Evolutionary conservation across 768 basidiomycete genomes (phyloP), one percentile per base, ranked within the genome.

Genomic region (Kwoniella dejecticola): DNA sequence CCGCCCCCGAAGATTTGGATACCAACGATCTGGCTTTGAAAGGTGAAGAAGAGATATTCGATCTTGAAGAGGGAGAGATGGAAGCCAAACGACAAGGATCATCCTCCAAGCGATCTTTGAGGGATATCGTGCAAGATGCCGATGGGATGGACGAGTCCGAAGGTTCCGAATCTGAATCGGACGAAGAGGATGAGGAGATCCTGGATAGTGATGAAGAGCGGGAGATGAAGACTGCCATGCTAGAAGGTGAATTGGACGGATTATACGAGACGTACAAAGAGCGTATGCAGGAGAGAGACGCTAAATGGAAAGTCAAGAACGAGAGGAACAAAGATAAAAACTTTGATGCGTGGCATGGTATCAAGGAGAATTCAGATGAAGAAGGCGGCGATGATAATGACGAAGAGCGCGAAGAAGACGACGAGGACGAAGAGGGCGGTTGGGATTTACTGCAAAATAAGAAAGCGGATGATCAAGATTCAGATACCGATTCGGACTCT

Each of bases 1-100:
- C 89, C 12, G 91, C 92, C 19, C 96, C 96, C n/a, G 81, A 94
- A 67, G 96, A 97, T 70, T 93, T 98, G 66, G 94, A 93, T 76
- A 79, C 93, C 61, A 75, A 77, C 45, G 82, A 84, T 53, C 81
- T 85, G 2, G 83, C 88, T 17, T 82, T 95, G 17, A 82, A 81
- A n/a, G 75, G 84, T 23, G 75, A 77, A 36, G 94, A 97, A 68
- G 93, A 98, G 68, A 82, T 96, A 23, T 98, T 98, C 71, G 91
- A 94, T 72, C 84, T 98, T 41, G 85, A 82, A 49, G 81, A 83
- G 44, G 84, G 86, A 4, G 86, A 88, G 75, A 80, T 77, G 44
- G 79, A 79, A 45, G 69, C 81, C 3, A 62, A 70, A 23, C 67
- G 79, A 50, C 81, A 70, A 81, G 80, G 69, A 70, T 82, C 40